A percentile compares a stretch with the other conserved stretches of the same genome.
These are phyloP conservation scores for Cubamyces lactineus DNA, from an alignment of 768 basidiomycete species.

Conservation along the genomic window DNA sequence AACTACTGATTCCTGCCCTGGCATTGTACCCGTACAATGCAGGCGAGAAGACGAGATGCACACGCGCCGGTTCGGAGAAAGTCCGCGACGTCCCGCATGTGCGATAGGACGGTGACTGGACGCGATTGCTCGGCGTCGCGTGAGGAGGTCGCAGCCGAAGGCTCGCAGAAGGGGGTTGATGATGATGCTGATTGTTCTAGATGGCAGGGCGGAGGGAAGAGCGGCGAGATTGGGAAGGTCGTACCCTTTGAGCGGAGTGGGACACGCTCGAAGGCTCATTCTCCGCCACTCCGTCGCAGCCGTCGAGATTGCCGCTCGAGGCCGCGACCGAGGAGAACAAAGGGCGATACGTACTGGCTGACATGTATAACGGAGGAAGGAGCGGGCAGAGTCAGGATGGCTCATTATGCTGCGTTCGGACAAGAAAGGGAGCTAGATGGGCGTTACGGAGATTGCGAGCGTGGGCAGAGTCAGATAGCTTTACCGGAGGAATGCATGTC, in stretches of 20 bases:
- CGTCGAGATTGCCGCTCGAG: not conserved
- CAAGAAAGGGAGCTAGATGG: not conserved
- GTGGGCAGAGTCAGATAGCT: too few relatives aligned
- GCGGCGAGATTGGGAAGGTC: not conserved
- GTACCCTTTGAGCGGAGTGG: not conserved
- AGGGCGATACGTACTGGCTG: not conserved
- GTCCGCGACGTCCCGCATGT: too few relatives aligned
- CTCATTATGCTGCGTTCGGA: not conserved
- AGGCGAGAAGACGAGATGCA: too few relatives aligned
- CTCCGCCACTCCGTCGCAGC: slow-evolving; percentile 2
- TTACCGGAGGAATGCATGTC: too few relatives aligned
- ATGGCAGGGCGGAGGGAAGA: not conserved
- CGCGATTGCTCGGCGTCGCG: too few relatives aligned
- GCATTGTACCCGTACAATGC: too few relatives aligned
- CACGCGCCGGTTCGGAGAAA: too few relatives aligned
- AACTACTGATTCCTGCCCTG: too few relatives aligned
- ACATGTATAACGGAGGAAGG: not conserved
- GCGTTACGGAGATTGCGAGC: too few relatives aligned
- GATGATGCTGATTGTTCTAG: not conserved
- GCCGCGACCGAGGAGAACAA: not conserved
- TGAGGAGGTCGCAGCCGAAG: too few relatives aligned
- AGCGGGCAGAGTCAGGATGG: too few relatives aligned
- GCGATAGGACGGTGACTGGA: too few relatives aligned
- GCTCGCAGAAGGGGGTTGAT: not conserved
- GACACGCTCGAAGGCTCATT: not conserved